A percentile compares a stretch with the other conserved stretches of the same genome.
phyloP scores from a whole-genome alignment of 1,139 yeast genomes.

The Kurtzmaniella quercitrusa region DNA sequence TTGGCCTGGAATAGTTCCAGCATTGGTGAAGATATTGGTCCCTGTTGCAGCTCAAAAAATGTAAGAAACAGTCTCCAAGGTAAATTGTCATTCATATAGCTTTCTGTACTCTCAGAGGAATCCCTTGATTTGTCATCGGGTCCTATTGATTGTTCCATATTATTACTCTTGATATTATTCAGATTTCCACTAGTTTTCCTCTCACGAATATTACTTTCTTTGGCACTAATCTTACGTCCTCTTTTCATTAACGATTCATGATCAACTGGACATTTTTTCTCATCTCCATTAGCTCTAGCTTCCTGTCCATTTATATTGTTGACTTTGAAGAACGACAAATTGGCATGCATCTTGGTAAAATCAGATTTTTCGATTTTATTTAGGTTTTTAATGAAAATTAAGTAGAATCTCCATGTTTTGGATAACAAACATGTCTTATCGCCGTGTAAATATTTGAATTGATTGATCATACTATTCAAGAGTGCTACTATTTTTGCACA shows the following conservation, averaged over 20 bases:
- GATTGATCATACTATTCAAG: slow-evolving; percentile 13
- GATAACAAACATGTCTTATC: slow-evolving; percentile 23
- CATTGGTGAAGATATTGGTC: background rate
- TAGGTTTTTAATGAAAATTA: slow-evolving; percentile 31
- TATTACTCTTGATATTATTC: background rate
- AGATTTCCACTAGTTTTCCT: background rate
- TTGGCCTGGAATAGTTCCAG: background rate
- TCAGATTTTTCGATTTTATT: slow-evolving; percentile 24
- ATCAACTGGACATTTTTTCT: slow-evolving; percentile 32
- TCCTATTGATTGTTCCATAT: background rate
- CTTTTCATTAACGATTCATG: slow-evolving; percentile 16
- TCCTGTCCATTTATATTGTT: background rate
- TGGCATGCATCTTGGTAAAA: slow-evolving; percentile 34
- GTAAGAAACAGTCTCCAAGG: background rate
- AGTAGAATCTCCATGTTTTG: slow-evolving; percentile 41
- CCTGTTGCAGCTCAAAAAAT: background rate
- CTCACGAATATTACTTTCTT: slow-evolving; percentile 27
- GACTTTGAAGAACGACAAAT: slow-evolving; percentile 25
- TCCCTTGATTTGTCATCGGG: background rate
- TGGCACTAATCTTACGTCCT: slow-evolving; percentile 12
- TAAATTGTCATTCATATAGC: background rate
- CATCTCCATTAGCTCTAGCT: slow-evolving; percentile 3
- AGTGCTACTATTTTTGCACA: background rate
- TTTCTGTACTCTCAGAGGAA: background rate
- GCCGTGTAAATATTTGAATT: slow-evolving; percentile 17